These are phyloP conservation scores for Nyctanthes arbortristis DNA, from an alignment of 257 asterid genomes.

Conservation along the genomic window DNA sequence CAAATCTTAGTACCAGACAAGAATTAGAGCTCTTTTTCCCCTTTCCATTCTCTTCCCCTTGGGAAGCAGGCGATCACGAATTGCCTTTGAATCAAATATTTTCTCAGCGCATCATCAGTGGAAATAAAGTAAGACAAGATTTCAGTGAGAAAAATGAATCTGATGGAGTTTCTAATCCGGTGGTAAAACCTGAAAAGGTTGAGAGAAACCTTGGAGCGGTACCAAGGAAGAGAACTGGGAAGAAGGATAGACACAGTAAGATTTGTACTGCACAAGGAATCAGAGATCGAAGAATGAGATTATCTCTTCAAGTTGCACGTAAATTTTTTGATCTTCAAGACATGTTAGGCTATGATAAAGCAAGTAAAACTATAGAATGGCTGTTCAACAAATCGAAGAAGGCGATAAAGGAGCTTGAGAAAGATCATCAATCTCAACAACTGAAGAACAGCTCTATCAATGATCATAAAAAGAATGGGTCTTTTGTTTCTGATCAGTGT, in stretches of 20 bases:
- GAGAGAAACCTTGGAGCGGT: conserved; percentile 31
- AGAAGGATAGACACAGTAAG: conserved; percentile 76
- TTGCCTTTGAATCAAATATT: conserved; percentile 42
- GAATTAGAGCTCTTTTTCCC: conserved; percentile 27
- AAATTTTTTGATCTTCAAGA: conserved; percentile 81
- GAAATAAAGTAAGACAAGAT: background rate
- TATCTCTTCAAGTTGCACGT: conserved; percentile 67
- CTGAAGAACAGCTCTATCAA: conserved; percentile 11
- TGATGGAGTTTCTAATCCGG: too few species aligned
- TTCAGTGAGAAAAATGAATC: too few species aligned
- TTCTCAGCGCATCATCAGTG: conserved; percentile 28
- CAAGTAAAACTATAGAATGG: conserved; percentile 82
- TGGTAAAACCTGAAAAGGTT: background rate
- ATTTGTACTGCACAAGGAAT: conserved; percentile 78
- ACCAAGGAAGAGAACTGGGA: conserved; percentile 48
- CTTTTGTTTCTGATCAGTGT: conserved; percentile 48
- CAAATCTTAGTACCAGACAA: conserved; percentile 36
- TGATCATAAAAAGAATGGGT: conserved; percentile 36
- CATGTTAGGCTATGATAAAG: conserved; percentile 70
- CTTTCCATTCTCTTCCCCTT: conserved; percentile 46
- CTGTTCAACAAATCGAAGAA: conserved; percentile 56
- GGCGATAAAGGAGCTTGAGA: conserved; percentile 53
- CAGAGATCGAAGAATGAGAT: conserved; percentile 66
- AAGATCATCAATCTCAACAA: conserved; percentile 27
- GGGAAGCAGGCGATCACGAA: conserved; percentile 44